These are phyloP conservation scores for Malassezia dermatis DNA, from an alignment of 1,284 basidiomycete genomes.

Conservation along the genomic window DNA sequence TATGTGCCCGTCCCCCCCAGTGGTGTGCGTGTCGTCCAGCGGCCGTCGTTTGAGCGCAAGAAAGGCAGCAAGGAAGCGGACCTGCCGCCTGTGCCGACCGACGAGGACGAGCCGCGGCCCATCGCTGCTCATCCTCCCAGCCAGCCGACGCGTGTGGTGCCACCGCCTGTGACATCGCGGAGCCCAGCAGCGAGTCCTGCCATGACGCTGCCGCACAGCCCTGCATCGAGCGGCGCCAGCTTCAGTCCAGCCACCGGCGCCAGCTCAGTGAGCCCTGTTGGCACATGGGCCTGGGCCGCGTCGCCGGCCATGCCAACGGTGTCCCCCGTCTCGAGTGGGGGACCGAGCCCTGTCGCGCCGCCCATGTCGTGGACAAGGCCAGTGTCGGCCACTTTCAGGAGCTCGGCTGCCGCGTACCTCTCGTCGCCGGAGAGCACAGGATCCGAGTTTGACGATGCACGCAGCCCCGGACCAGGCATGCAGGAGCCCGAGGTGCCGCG, in stretches of 20 bases:
- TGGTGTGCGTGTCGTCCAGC: background rate
- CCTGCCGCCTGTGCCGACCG: background rate
- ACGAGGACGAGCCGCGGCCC: background rate
- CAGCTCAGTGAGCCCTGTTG: background rate
- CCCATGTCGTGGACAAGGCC: slow-evolving; percentile 5
- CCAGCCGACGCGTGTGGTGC: background rate
- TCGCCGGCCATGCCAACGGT: background rate
- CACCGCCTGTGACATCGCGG: background rate
- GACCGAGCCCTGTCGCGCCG: background rate
- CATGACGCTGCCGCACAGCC: background rate
- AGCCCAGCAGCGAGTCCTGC: background rate
- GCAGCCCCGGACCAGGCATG: background rate
- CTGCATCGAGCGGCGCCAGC: background rate
- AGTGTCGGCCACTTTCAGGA: background rate
- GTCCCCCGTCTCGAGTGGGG: background rate
- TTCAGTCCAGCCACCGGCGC: background rate
- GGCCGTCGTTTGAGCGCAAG: background rate
- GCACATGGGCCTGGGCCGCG: background rate
- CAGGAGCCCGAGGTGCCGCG: background rate
- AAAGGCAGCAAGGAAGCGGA: background rate
- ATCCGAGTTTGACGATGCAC: background rate
- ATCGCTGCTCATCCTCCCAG: background rate
- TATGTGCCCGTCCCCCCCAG: background rate
- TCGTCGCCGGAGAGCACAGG: background rate
- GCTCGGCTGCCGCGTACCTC: background rate